Conservation (phyloP, 2,329 filamentous ascomycete genomes). For the Amylocarpus encephaloides region DNA sequence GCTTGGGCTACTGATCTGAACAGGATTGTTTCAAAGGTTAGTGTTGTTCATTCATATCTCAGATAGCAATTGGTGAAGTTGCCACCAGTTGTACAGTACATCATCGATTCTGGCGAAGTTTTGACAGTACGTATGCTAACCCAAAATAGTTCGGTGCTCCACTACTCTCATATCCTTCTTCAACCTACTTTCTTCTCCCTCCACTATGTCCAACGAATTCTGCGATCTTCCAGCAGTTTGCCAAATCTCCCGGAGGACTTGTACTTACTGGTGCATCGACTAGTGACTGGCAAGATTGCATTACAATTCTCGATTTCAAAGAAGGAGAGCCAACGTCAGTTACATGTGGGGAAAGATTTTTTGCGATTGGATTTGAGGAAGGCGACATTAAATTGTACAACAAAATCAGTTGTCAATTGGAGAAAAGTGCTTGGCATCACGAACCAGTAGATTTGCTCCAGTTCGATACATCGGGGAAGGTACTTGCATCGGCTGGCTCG, state of each 20-base stretch:
- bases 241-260: conserved; percentile 7
- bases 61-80: too few relatives aligned
- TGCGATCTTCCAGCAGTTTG: conserved; percentile 19
- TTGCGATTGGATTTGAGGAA: conserved; percentile 17
- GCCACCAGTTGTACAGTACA: too few relatives aligned
- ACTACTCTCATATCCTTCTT: conserved; percentile 22
- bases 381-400: background rate
- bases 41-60: too few relatives aligned
- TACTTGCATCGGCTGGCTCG: background rate
- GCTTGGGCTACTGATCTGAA: conserved; percentile 30
- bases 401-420: background rate
- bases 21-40: conserved; percentile 24
- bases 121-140: too few relatives aligned
- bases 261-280: conserved; percentile 16
- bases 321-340: conserved; percentile 8
- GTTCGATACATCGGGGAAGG: background rate
- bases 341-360: conserved; percentile 14
- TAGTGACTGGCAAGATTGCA: conserved; percentile 24
- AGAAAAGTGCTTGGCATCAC: background rate
- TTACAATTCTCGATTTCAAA: conserved; percentile 15
- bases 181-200: conserved; percentile 32
- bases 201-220: conserved; percentile 30
- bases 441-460: background rate
- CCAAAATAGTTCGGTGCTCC: conserved; percentile 24
- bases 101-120: too few relatives aligned